phyloP scores from a whole-genome alignment of 2,329 filamentous ascomycete genomes.

The Trichothecium sympodiale region DNA sequence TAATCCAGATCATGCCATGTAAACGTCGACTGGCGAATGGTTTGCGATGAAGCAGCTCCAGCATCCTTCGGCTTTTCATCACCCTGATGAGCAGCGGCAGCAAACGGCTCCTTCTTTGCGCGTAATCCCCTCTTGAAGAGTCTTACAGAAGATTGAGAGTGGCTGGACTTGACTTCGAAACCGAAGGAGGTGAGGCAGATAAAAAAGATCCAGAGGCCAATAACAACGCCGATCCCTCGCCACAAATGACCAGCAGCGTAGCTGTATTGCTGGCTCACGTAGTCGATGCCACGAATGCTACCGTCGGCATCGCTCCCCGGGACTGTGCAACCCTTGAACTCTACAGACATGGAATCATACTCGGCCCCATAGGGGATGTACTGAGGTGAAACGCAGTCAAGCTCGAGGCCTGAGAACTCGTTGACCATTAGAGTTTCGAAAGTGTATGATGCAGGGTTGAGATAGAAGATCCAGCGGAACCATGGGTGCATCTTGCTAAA shows the following conservation, averaged over 20 bases:
- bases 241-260: slow-evolving; percentile 46
- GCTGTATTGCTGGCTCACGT: slow-evolving; percentile 35
- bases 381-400: slow-evolving; percentile 46
- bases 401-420: slow-evolving; percentile 41
- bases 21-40: slow-evolving; percentile 51
- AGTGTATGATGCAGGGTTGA: slow-evolving; percentile 41
- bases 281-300: slow-evolving; percentile 39
- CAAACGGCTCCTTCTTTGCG: slow-evolving; percentile 21
- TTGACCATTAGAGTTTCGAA: slow-evolving; percentile 55
- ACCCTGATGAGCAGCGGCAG: too few relatives aligned
- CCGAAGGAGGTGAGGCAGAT: slow-evolving; percentile 55
- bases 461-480: slow-evolving; percentile 46
- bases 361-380: slow-evolving; percentile 38
- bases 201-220: slow-evolving; percentile 63
- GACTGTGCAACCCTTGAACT: slow-evolving; percentile 40
- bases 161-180: slow-evolving; percentile 36
- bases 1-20: slow-evolving; percentile 62
- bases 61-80: too few relatives aligned
- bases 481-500: slow-evolving; percentile 31
- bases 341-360: slow-evolving; percentile 9
- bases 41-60: slow-evolving; percentile 7
- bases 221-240: slow-evolving; percentile 64
- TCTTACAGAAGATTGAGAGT: slow-evolving; percentile 1
- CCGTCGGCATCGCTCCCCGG: slow-evolving; percentile 30
- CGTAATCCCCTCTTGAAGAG: slow-evolving; percentile 1